Evolutionary conservation across 768 basidiomycete genomes (phyloP), one percentile per base, ranked within the genome.

Genomic region (Krasilnikovozyma curviuscula): DNA sequence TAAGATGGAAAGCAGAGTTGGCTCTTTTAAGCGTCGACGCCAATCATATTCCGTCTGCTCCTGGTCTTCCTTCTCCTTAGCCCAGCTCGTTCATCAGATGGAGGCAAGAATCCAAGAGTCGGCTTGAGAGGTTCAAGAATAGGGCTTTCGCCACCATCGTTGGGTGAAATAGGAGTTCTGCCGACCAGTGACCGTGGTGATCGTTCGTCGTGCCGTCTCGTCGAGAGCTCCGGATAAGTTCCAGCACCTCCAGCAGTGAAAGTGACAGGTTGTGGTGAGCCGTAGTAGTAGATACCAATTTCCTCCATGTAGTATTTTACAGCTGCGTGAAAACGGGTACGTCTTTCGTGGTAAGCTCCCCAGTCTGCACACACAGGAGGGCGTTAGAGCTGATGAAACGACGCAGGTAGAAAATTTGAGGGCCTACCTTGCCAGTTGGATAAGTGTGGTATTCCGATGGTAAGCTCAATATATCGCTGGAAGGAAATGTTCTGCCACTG

Each of bases 271-370:
- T 77, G 64, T 14, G 76, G 68, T 2, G 80, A 70, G 56, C 74
- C 70, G 63, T 68, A 69, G 54, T 72, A 75, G 19, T 66, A 66
- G 56, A 83, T 81, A 29, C 73, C 77, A 8, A 83, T 71, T 58
- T 80, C 73, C 46, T 69, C 72, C 57, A 73, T 79, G 61, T 77
- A 83, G 56, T 76, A 71, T 55, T 81, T 74, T 19, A 76, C 76
- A 1, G 82, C 81, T 8, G 79, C 79, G 58, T 81, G 74, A 68
- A 84, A 84, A 3, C 81, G 78, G 1, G 81, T 83, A 59, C 72
- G 75, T 40, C 80, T 73, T 10, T 70, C 63, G 52, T 67, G 68
- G 18, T 71, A 72, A 24, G 77, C 64, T 23, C 73, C 72, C 80
- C 80, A 83, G 61, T 76, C 74, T 56, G 70, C 67, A 68, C 69